Base-by-base conservation (phyloP, 2,329 filamentous ascomycete species). In the Fusarium sp. region DNA sequence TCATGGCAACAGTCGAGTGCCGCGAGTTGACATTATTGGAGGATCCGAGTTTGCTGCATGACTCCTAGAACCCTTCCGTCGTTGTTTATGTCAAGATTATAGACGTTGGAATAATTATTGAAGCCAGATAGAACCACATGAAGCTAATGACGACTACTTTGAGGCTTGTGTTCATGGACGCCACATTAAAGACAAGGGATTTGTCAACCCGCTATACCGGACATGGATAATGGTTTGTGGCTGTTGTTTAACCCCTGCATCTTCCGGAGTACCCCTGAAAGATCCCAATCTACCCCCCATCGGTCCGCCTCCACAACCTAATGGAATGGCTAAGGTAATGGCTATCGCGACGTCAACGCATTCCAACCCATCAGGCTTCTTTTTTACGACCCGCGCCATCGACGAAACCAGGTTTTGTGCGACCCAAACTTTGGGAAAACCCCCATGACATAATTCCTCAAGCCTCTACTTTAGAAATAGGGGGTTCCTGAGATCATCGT, bases 251-350 rank as follows among this genome's bases (percentile, higher is more conserved):
- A 41, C 72, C 72, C 72, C 72, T 74, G 72, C 72, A 72, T 72
- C 72, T 42, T 54, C 44, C 35, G 56, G 56, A 65, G 68, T 66
- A 75, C 72, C 72, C 72, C 72, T 74, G 72, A 75, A 75, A 74
- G 57, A 48, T 54, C 26, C 35, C 6, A 55, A 55, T 41, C 35
- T 55, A 42, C 55, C 67, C 66, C 50, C 44, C 70, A 70, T 59
- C 50, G 41, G 56, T 71, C 68, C 59, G 50, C 50, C 55, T 72
- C 64, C 68, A 73, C 56, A 69, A 68, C 39, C 32, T 58, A 58
- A 63, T 50, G 56, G 56, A 58, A 63, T 50, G 56, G 56, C 32
- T 36, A 36, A 45, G 17, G 54, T 48, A 68, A 72, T 63, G 48
- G 63, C 39, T 65, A 69, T 69, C 68, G 59, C 72, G 72, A 74